Evolutionary conservation across 352 stramenopile species (phyloP).

Genomic region (Phytopythium delawarense): DNA sequence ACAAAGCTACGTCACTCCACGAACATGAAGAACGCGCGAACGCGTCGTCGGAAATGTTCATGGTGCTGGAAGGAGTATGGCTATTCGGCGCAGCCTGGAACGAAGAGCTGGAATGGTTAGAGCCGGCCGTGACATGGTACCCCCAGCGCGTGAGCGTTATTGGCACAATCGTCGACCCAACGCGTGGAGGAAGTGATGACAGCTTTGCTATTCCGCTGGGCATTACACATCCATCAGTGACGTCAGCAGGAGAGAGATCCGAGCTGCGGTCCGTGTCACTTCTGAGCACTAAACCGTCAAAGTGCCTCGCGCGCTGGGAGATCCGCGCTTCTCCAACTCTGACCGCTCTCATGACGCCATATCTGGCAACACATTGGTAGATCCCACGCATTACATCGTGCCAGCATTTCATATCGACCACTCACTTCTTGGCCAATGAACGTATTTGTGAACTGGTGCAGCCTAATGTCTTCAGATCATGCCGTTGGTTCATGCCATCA

Average conservation of each 20-base stretch:
- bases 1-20: not conserved
- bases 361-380: not conserved
- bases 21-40: not conserved
- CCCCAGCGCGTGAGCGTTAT: not conserved
- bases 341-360: not conserved
- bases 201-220: not conserved
- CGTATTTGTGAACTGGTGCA: not conserved
- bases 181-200: not conserved
- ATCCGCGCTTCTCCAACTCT: not conserved
- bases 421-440: not conserved
- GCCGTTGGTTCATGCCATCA: too few species aligned
- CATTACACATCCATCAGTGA: not conserved
- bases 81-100: not conserved
- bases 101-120: not conserved
- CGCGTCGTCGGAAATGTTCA: not conserved
- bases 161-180: not conserved
- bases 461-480: too few species aligned
- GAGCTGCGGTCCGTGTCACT: not conserved
- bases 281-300: not conserved
- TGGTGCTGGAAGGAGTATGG: not conserved
- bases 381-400: not conserved
- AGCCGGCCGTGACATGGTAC: not conserved
- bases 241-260: not conserved
- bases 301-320: not conserved
- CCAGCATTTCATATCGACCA: not conserved